phyloP scores from a whole-genome alignment of 805 yeast species.

The Metschnikowia vanudenii region DNA sequence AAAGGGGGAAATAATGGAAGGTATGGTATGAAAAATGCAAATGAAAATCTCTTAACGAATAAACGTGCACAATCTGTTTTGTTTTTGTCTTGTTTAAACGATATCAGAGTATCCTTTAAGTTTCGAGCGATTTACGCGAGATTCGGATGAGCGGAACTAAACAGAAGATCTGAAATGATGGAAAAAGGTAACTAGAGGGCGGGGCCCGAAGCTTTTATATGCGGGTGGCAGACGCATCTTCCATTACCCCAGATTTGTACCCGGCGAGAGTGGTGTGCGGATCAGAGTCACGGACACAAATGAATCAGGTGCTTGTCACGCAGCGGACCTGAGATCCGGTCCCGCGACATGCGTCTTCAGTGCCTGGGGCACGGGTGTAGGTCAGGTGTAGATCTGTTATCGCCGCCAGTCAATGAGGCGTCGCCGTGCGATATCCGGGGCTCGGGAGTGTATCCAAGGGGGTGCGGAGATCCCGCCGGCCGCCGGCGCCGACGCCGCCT shows the following conservation, averaged over 20 bases:
- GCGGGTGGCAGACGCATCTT: constrained; percentile 3
- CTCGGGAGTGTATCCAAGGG: neutral
- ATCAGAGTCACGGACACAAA: constrained; percentile 15
- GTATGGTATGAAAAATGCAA: neutral
- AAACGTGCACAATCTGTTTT: no score
- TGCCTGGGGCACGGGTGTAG: constrained; percentile 10
- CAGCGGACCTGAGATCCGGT: constrained; percentile 3
- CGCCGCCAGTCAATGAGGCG: constrained; percentile 3
- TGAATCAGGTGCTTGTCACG: constrained; percentile 12
- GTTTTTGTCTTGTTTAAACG: no score
- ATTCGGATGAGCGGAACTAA: neutral
- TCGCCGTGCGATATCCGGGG: constrained; percentile 5
- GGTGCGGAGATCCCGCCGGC: constrained; percentile 4
- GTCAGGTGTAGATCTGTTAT: constrained; percentile 1
- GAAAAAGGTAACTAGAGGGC: neutral
- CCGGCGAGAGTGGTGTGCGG: constrained; percentile 20
- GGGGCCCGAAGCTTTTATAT: constrained; percentile 11
- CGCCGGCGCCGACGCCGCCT: constrained; percentile 9
- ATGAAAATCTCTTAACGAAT: neutral
- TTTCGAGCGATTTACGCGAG: neutral
- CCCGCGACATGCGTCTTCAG: no score
- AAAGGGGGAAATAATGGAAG: no score
- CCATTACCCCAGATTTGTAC: constrained; percentile 14
- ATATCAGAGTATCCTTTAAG: no score
- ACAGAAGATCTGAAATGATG: neutral